Evolutionary conservation across 768 basidiomycete species (phyloP), one percentile per base, ranked within the genome.

Genomic region (Pulveroboletus ravenelii): DNA sequence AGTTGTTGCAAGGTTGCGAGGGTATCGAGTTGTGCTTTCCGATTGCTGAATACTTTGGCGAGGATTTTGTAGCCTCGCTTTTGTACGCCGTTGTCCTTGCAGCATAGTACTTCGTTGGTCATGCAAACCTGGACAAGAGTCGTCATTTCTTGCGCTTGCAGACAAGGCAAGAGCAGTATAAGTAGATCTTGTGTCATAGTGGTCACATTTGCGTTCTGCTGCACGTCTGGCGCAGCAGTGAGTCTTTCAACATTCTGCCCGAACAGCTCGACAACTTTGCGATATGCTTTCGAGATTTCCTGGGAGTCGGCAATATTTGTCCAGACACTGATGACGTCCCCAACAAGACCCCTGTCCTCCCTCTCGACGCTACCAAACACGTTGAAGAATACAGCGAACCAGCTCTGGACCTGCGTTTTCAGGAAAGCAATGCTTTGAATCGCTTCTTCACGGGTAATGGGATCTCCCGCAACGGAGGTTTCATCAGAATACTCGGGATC

Each of bases 371-470:
- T 90, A 50, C 87, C 80, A 69, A 95, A 98, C n/a, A 99, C 86
- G 64, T 99, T 99, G 75, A 98, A 93, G 40, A 96, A 75, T 5
- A 98, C 93, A 1, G 92, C 85, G 31, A 98, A 80, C 87, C 96
- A 94, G 62, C 92, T 96, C 65, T 93, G 89, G 0, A 79, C 85
- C 63, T 97, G 87, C 0, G 75, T 76, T 37, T 78, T 80, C 48
- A 98, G 74, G 68, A 88, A 87, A 1, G 66, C 73, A 25, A 97
- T 55, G 58, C 93, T 93, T 40, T 72, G 72, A 30, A 70, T 60
- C 3, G 89, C 92, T 60, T 82, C 78, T 36, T 76, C 74, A 14
- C 73, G 71, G 10, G 85, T 76, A 38, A 89, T 71, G 41, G 46
- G 18, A 17, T 66, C 62, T 14, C 51, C 56, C 37, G 62, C 63